These are phyloP conservation scores for Fusarium sp. DNA, from an alignment of 2,329 filamentous ascomycete species.

Conservation along the genomic window DNA sequence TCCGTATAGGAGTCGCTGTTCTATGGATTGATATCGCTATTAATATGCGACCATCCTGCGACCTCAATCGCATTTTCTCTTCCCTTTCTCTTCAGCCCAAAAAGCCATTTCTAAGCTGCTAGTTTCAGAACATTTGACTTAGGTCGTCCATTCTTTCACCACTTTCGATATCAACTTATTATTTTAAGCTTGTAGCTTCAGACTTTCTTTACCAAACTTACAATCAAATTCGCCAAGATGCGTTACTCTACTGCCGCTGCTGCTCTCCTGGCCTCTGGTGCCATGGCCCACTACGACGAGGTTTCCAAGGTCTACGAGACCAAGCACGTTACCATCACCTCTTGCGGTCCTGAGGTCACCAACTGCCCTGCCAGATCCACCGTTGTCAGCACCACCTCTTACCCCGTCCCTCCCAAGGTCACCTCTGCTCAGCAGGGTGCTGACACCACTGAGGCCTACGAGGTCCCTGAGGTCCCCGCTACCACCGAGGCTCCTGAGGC, in stretches of 20 bases:
- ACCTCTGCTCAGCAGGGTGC: slow-evolving; percentile 48
- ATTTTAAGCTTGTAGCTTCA: slow-evolving; percentile 45
- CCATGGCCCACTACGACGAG: slow-evolving; percentile 49
- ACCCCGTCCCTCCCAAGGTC: slow-evolving; percentile 32
- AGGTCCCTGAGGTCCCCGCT: slow-evolving; percentile 34
- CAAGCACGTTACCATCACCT: slow-evolving; percentile 70
- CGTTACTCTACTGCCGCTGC: slow-evolving; percentile 66
- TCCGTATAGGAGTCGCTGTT: slow-evolving; percentile 40
- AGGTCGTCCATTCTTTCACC: slow-evolving; percentile 68
- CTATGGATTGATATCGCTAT: slow-evolving; percentile 52
- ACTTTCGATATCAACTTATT: slow-evolving; percentile 46
- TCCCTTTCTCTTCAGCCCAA: slow-evolving; percentile 57
- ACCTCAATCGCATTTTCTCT: slow-evolving; percentile 36
- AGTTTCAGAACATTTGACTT: slow-evolving; percentile 61
- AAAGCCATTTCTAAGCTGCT: slow-evolving; percentile 57
- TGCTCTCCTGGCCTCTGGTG: slow-evolving; percentile 59
- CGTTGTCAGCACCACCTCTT: slow-evolving; percentile 36
- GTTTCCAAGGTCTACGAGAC: slow-evolving; percentile 67
- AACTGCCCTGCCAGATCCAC: slow-evolving; percentile 46
- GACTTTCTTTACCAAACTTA: slow-evolving; percentile 41
- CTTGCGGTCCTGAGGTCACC: slow-evolving; percentile 59
- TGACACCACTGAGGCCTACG: slow-evolving; percentile 49
- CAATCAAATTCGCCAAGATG: slow-evolving; percentile 64
- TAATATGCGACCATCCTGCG: slow-evolving; percentile 60
- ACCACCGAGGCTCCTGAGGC: slow-evolving; percentile 52